Conservation (phyloP, 2,329 filamentous ascomycete species). For the Microascus cirrosus region DNA sequence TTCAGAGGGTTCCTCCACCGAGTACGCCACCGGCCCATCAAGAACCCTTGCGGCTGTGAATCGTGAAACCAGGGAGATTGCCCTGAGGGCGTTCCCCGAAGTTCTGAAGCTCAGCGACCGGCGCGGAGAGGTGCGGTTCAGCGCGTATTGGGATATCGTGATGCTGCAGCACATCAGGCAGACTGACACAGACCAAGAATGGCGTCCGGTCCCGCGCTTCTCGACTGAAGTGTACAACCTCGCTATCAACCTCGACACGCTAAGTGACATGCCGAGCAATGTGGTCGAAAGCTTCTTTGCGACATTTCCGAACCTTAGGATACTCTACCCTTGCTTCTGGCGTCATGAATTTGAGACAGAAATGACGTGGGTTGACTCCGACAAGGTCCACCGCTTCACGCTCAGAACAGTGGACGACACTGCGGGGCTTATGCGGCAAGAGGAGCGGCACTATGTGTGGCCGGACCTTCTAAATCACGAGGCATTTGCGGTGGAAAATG, state of each 20-base stretch:
- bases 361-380: slow-evolving; percentile 20
- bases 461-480: slow-evolving; percentile 18
- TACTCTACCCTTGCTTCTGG: slow-evolving; percentile 13
- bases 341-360: slow-evolving; percentile 4
- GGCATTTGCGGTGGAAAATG: slow-evolving; percentile 13
- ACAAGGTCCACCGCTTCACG: slow-evolving; percentile 15
- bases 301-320: slow-evolving; percentile 14
- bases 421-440: slow-evolving; percentile 13
- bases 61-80: slow-evolving; percentile 22
- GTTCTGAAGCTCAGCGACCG: slow-evolving; percentile 15
- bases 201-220: slow-evolving; percentile 15
- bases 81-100: slow-evolving; percentile 18
- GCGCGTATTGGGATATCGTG: slow-evolving; percentile 18
- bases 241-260: slow-evolving; percentile 10
- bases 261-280: not conserved
- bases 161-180: slow-evolving; percentile 10
- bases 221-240: slow-evolving; percentile 17
- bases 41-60: slow-evolving; percentile 21
- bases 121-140: slow-evolving; percentile 15
- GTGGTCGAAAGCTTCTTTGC: slow-evolving; percentile 3
- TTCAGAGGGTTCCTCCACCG: slow-evolving; percentile 12
- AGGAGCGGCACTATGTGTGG: slow-evolving; percentile 18
- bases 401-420: slow-evolving; percentile 15
- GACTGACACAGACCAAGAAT: not conserved
- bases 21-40: slow-evolving; percentile 15